These are phyloP conservation scores for Fusarium sambucinum DNA, from an alignment of 2,329 filamentous ascomycete genomes.

Conservation along the genomic window DNA sequence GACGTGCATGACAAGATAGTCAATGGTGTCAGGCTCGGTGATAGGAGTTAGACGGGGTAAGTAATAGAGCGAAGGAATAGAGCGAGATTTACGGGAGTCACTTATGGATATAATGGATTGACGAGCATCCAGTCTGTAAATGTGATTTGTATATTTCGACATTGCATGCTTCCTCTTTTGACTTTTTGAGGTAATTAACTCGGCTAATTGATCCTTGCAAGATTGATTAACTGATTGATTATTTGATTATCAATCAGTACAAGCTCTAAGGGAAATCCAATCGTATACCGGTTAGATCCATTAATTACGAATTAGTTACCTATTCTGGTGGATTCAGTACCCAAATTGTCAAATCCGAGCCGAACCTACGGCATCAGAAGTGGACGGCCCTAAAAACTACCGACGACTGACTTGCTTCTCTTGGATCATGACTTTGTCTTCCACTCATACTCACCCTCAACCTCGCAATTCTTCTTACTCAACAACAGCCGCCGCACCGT, in stretches of 20 bases:
- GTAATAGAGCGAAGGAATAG: conserved; percentile 33
- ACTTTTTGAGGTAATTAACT: conserved; percentile 7
- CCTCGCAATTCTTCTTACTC: conserved; percentile 12
- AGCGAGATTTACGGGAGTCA: conserved; percentile 21
- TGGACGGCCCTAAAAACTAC: conserved; percentile 38
- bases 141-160: background rate
- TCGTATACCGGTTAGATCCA: conserved; percentile 5
- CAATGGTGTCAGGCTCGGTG: conserved; percentile 24
- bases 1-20: conserved; percentile 18
- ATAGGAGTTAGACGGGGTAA: conserved; percentile 35
- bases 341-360: conserved; percentile 15
- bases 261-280: background rate
- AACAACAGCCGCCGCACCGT: conserved; percentile 30
- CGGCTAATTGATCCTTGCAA: background rate
- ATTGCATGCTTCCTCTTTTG: background rate
- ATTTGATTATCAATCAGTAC: conserved; percentile 38
- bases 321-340: conserved; percentile 21
- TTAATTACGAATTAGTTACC: conserved; percentile 23
- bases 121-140: background rate
- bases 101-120: conserved; percentile 7
- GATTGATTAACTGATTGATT: conserved; percentile 26
- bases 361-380: conserved; percentile 29
- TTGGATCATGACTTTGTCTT: conserved; percentile 29
- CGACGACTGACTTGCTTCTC: conserved; percentile 17
- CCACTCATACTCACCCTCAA: conserved; percentile 5